These are phyloP conservation scores for Solanum virginianum DNA, from an alignment of 257 asterid genomes.

Conservation along the genomic window DNA sequence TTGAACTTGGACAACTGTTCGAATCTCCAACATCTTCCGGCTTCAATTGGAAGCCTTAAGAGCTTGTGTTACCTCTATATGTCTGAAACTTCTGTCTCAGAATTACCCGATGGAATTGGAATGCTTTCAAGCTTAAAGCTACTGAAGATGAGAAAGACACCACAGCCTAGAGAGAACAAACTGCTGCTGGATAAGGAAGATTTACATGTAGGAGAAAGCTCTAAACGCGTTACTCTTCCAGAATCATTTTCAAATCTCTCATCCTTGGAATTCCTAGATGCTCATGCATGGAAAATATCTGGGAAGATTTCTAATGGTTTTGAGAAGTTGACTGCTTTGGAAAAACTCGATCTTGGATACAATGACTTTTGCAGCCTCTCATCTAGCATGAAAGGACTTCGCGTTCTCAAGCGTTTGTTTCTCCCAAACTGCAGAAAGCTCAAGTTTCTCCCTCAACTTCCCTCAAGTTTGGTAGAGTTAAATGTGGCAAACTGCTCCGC, in stretches of 20 bases:
- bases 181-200: background rate
- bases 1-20: conserved; percentile 3
- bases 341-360: conserved; percentile 5
- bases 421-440: background rate
- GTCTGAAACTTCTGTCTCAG: conserved; percentile 10
- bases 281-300: conserved; percentile 16
- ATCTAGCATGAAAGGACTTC: conserved; percentile 9
- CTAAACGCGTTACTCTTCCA: conserved; percentile 10
- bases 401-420: background rate
- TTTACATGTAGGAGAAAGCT: background rate
- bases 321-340: conserved; percentile 9
- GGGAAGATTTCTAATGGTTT: conserved; percentile 19
- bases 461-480: background rate
- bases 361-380: conserved; percentile 20
- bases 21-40: conserved; percentile 9
- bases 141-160: conserved; percentile 11
- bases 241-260: conserved; percentile 17
- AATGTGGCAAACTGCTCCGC: conserved; percentile 7
- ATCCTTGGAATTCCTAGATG: conserved; percentile 10
- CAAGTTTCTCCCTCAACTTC: background rate
- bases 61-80: conserved; percentile 15
- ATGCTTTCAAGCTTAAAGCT: conserved; percentile 6
- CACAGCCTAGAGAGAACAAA: background rate
- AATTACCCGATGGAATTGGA: conserved; percentile 21
- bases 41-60: conserved; percentile 10